These are phyloP conservation scores for Salix viminalis DNA, from an alignment of 345 rosid species.

Conservation along the genomic window DNA sequence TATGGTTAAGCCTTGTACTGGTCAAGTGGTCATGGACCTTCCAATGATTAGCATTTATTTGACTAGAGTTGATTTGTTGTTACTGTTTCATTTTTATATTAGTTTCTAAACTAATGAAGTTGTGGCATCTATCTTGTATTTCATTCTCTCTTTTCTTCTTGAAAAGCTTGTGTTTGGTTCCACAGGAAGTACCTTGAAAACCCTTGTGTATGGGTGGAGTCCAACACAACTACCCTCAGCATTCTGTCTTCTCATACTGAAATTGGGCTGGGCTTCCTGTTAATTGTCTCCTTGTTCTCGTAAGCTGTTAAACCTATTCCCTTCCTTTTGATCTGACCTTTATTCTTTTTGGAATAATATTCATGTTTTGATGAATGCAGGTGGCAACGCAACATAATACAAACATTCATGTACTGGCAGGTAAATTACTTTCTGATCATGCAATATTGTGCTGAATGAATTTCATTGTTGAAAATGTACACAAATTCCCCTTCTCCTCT, in stretches of 20 bases:
- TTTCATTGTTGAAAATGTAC: not conserved
- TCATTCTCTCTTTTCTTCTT: not conserved
- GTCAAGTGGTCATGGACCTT: too few relatives aligned
- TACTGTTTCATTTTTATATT: not conserved
- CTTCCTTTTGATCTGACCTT: not conserved
- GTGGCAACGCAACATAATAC: conserved; percentile 97
- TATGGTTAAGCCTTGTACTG: not conserved
- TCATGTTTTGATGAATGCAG: conserved; percentile 36
- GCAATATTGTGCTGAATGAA: not conserved
- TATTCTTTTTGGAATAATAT: conserved; percentile 2
- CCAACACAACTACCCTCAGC: conserved; percentile 75
- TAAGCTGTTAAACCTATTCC: conserved; percentile 28
- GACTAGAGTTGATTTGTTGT: not conserved
- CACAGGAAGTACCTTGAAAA: conserved; percentile 87
- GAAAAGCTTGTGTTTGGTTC: conserved; percentile 13
- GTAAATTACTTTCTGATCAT: conserved; percentile 28
- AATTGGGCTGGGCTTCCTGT: conserved; percentile 84
- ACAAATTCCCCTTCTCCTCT: not conserved
- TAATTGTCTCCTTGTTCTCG: conserved; percentile 76
- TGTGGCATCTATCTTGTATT: not conserved
- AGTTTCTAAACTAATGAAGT: not conserved
- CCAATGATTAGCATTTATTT: not conserved
- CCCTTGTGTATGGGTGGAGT: conserved; percentile 95
- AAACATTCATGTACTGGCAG: conserved; percentile 99
- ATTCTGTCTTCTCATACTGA: conserved; percentile 89